Evolutionary conservation across 129 eudicot genomes (phyloP).

Genomic region (Lactuca saligna): DNA sequence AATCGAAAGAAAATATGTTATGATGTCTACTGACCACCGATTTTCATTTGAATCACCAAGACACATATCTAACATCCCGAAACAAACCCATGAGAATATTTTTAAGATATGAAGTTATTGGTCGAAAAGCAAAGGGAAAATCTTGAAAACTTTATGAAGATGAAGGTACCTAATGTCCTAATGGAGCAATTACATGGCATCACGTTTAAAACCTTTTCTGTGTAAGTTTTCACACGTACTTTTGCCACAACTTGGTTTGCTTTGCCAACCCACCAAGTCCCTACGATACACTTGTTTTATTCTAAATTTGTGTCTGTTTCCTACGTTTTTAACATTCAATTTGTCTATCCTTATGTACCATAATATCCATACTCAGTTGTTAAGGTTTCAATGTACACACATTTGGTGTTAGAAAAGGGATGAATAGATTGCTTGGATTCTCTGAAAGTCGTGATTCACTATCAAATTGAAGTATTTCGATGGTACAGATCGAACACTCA

Average conservation of each 20-base stretch:
- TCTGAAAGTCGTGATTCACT: too few species aligned
- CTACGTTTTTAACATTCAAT: background rate
- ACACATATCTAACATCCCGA: constrained; percentile 18
- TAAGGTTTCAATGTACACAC: constrained; percentile 10
- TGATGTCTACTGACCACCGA: constrained; percentile 6
- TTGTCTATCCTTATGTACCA: constrained; percentile 9
- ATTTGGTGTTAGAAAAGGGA: too few species aligned
- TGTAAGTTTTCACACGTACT: constrained; percentile 31
- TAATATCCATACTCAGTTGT: constrained; percentile 13
- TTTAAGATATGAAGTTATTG: constrained; percentile 20
- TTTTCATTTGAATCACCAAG: constrained; percentile 6
- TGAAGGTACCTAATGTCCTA: constrained; percentile 33
- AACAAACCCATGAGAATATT: constrained; percentile 15
- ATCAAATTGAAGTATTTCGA: too few species aligned
- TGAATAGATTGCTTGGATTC: too few species aligned
- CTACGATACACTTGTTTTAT: constrained; percentile 15
- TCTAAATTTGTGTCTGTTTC: constrained; percentile 23
- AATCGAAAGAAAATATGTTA: background rate
- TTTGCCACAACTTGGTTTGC: constrained; percentile 25
- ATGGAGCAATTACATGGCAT: constrained; percentile 34
- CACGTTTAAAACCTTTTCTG: constrained; percentile 32
- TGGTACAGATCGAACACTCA: too few species aligned
- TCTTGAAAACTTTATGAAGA: constrained; percentile 42
- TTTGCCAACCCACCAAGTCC: constrained; percentile 23
- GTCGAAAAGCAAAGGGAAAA: constrained; percentile 18